These are phyloP conservation scores for Nemania sp. DNA, from an alignment of 2,329 filamentous ascomycete species.

Conservation along the genomic window DNA sequence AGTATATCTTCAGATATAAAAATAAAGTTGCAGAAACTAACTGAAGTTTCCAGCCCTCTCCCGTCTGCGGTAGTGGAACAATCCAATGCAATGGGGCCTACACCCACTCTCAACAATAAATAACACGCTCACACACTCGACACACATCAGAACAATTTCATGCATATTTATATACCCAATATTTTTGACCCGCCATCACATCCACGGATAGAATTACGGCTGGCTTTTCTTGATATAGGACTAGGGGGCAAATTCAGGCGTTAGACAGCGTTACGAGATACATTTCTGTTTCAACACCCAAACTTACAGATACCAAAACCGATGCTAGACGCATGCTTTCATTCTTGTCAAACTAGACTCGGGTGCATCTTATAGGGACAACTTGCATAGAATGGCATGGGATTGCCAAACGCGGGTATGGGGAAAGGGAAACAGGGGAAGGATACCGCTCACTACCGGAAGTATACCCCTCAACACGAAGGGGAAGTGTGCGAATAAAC, in stretches of 20 bases:
- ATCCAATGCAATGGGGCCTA: background rate
- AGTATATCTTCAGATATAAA: background rate
- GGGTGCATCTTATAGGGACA: slow-evolving; percentile 28
- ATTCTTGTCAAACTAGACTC: slow-evolving; percentile 28
- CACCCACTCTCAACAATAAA: background rate
- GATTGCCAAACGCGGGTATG: slow-evolving; percentile 5
- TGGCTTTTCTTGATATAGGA: slow-evolving; percentile 24
- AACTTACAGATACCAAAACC: slow-evolving; percentile 32
- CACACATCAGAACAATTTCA: slow-evolving; percentile 4
- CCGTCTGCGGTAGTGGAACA: slow-evolving; percentile 30
- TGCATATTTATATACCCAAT: slow-evolving; percentile 25
- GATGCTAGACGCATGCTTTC: slow-evolving; percentile 30
- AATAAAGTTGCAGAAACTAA: slow-evolving; percentile 7
- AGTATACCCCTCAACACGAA: background rate
- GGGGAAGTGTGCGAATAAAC: background rate
- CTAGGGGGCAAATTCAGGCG: slow-evolving; percentile 15
- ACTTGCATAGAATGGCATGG: slow-evolving; percentile 26
- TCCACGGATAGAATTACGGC: slow-evolving; percentile 10
- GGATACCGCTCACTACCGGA: background rate
- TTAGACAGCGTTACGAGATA: slow-evolving; percentile 25
- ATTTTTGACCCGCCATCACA: slow-evolving; percentile 4
- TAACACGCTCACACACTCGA: background rate
- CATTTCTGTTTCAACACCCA: slow-evolving; percentile 4
- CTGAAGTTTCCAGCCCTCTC: slow-evolving; percentile 23
- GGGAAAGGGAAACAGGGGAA: background rate